Percentiles rank a stretch among this genome's conserved stretches.
phyloP scores from a whole-genome alignment of 805 yeast species.

The Starmerella apicola region DNA sequence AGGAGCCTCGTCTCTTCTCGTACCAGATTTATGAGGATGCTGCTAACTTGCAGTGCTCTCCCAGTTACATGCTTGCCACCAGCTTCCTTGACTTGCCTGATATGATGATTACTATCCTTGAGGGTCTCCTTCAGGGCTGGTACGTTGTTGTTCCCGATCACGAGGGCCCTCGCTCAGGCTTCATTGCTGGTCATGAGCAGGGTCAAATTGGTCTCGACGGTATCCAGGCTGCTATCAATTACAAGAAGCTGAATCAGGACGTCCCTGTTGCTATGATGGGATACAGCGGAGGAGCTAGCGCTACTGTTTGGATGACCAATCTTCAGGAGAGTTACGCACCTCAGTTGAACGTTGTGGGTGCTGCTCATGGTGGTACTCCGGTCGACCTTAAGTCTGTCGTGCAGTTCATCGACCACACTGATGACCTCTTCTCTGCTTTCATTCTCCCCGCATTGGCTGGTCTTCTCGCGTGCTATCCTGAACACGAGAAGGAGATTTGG shows the following conservation, averaged over 20 bases:
- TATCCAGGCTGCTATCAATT: constrained; percentile 15
- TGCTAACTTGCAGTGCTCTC: constrained; percentile 22
- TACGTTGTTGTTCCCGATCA: constrained; percentile 22
- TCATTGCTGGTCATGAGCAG: constrained; percentile 21
- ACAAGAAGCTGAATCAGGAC: neutral
- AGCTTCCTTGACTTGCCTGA: constrained; percentile 4
- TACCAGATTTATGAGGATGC: constrained; percentile 25
- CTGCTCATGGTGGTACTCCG: too few species aligned
- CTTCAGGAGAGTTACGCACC: constrained; percentile 22
- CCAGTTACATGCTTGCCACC: constrained; percentile 20
- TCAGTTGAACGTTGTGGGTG: constrained; percentile 20
- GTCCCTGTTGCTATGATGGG: constrained; percentile 8
- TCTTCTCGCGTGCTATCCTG: constrained; percentile 18
- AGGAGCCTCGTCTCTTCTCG: constrained; percentile 13
- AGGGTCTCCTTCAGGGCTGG: constrained; percentile 6
- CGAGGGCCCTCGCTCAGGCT: constrained; percentile 24
- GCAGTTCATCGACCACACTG: constrained; percentile 8
- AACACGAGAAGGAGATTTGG: constrained; percentile 1
- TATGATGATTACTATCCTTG: constrained; percentile 1
- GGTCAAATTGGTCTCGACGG: constrained; percentile 24
- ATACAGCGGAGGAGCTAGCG: constrained; percentile 21
- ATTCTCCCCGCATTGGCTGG: constrained; percentile 22
- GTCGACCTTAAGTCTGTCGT: constrained; percentile 13
- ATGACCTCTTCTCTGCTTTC: constrained; percentile 18
- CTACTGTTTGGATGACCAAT: constrained; percentile 25